A percentile compares a stretch with the other conserved stretches of the same genome.
Evolutionary conservation across 371 early-diverging fungal species (phyloP).

Genomic region (Mucor sp.): DNA sequence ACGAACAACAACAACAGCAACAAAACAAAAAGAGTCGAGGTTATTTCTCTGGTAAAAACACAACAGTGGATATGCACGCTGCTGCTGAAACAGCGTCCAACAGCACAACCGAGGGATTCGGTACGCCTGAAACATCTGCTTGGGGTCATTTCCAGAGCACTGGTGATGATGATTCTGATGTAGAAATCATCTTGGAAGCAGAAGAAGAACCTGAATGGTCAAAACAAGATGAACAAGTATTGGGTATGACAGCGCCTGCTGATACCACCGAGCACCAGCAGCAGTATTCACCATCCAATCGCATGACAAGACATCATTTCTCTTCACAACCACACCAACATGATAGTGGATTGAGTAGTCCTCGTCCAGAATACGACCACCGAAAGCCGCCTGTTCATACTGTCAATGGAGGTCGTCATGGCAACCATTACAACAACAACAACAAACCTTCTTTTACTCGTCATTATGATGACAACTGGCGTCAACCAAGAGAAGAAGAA

Average conservation of each 20-base stretch:
- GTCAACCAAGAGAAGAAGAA: conserved; percentile 6
- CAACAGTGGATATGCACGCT: neutral
- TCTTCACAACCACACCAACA: neutral
- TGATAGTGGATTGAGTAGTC: conserved; percentile 1
- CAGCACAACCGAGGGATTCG: neutral
- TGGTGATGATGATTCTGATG: conserved; percentile 41
- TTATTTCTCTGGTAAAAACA: conserved; percentile 29
- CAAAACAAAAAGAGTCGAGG: conserved; percentile 23
- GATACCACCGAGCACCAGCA: neutral
- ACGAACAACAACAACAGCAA: neutral
- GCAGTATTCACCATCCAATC: neutral
- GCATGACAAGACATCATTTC: neutral
- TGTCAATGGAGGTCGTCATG: neutral
- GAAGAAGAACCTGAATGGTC: conserved; percentile 23
- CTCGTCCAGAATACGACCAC: neutral
- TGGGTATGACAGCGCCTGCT: conserved; percentile 31
- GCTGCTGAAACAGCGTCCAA: neutral
- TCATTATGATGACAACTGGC: conserved; percentile 22
- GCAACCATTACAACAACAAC: neutral
- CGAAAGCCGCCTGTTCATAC: neutral
- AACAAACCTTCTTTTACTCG: neutral
- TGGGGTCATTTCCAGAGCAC: neutral
- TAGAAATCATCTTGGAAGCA: conserved; percentile 42
- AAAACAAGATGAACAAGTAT: conserved; percentile 16
- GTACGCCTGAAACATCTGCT: neutral